These are phyloP conservation scores for Nevesoporus exiguus DNA, from an alignment of 768 basidiomycete species.

Conservation along the genomic window DNA sequence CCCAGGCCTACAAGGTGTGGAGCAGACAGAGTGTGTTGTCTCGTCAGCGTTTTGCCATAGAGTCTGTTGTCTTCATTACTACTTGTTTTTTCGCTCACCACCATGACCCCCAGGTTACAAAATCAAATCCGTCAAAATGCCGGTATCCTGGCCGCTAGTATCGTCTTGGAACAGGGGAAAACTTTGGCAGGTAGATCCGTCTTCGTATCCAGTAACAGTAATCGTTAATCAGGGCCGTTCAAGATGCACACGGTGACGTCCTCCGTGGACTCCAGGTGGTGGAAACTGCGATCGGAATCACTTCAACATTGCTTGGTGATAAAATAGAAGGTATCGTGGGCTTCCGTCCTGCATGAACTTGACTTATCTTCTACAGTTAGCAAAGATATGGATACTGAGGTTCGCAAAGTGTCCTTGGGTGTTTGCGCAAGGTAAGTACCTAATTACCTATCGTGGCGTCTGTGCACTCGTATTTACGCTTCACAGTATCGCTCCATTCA, in stretches of 20 bases:
- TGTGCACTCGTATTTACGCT: background rate
- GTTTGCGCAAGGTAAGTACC: slow-evolving; percentile 64
- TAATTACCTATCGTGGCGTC: background rate
- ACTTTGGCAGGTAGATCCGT: slow-evolving; percentile 68
- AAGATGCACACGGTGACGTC: slow-evolving; percentile 94
- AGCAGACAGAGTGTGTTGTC: slow-evolving; percentile 78
- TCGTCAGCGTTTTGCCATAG: slow-evolving; percentile 83
- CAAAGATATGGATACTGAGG: slow-evolving; percentile 95
- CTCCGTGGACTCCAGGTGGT: slow-evolving; percentile 90
- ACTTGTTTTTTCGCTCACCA: slow-evolving; percentile 3
- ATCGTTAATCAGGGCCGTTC: background rate
- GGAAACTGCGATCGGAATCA: slow-evolving; percentile 75
- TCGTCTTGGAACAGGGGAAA: slow-evolving; percentile 95
- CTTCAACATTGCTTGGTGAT: slow-evolving; percentile 82
- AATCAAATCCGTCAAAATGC: slow-evolving; percentile 80
- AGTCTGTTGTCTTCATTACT: slow-evolving; percentile 53
- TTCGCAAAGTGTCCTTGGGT: slow-evolving; percentile 79
- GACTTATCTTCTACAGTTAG: slow-evolving; percentile 53
- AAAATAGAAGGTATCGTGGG: slow-evolving; percentile 75
- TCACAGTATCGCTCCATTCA: slow-evolving; percentile 76
- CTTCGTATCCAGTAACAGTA: background rate
- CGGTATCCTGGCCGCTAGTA: slow-evolving; percentile 82
- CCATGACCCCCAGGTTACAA: slow-evolving; percentile 62
- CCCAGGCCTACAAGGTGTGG: slow-evolving; percentile 87
- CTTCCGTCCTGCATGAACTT: background rate